Base-by-base conservation (phyloP, 345 rosid species). In the Triadica sebifera region DNA sequence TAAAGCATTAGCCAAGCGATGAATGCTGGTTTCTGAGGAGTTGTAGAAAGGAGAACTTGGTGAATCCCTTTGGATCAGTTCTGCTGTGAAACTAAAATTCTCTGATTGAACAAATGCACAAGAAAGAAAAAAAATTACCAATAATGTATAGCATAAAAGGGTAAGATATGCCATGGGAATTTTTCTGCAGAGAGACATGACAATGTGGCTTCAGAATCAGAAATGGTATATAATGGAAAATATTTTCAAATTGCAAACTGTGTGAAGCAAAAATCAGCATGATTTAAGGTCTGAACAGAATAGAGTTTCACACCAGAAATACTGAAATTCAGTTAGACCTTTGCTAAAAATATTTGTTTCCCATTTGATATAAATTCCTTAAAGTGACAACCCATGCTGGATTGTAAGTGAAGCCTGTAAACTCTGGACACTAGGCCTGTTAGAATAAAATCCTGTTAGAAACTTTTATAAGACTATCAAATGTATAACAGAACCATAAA, bases 61-160 rank as follows among this genome's bases (percentile, higher is more conserved):
- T 22, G 78, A 75, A 50, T 75, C 69, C 13, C 78, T 50, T 22
- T 69, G 78, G 62, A 75, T 69, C 4, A 75, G 47, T n/a, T 69
- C 52, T 3, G 62, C 62, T 22, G 61, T 47, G 55, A 75, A 69
- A 37, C 55, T 60, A 6, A 6, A 38, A 19, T 39, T 52, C 34
- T 29, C 17, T 3, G n/a, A 52, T 38, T 11, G 38, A 50, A 39
- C 50, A 41, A 17, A 20, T 39, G 51, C 15, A n/a, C 34, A 29
- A 29, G 4, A 41, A 65, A 16, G 12, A 9, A 12, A 65, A 4
- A 43, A 29, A 43, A 65, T n/a, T 39, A 9, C 12, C 6, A 9
- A n/a, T 65, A 65, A 43, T 12, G 65, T 13, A 19, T 41, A 65
- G 51, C 1, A 17, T 13, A 3, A 41, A 65, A 65, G 34, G 25